These are phyloP conservation scores for Schoenoplectus triqueter DNA, from an alignment of 202 grass and related monocot species.

Conservation along the genomic window DNA sequence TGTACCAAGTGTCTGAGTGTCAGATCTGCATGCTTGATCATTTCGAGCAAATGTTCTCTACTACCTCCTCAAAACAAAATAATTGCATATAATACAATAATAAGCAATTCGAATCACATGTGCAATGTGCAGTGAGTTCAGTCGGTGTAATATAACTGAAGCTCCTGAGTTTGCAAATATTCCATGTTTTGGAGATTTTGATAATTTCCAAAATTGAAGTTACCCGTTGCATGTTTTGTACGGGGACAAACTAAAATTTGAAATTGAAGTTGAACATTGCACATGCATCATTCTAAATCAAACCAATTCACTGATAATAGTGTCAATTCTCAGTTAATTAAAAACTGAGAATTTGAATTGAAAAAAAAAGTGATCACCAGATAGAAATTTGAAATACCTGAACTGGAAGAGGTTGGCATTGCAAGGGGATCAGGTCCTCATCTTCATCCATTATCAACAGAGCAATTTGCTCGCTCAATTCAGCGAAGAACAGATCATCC, in stretches of 20 bases:
- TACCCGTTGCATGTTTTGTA: background rate
- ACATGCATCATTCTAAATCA: background rate
- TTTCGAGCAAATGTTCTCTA: background rate
- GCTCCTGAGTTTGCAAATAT: background rate
- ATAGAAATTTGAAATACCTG: constrained; percentile 31
- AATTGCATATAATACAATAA: background rate
- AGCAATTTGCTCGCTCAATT: constrained; percentile 60
- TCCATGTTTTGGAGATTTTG: background rate
- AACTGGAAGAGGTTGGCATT: constrained; percentile 38
- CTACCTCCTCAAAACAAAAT: background rate
- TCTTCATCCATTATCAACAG: constrained; percentile 57
- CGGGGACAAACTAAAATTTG: background rate
- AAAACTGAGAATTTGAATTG: too few relatives aligned
- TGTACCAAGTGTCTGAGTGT: constrained; percentile 12
- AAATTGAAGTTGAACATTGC: background rate
- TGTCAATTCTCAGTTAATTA: background rate
- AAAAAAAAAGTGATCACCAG: background rate
- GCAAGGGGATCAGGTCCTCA: constrained; percentile 41
- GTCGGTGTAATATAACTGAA: background rate
- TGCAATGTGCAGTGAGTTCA: constrained; percentile 9
- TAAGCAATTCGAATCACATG: background rate
- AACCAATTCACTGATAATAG: background rate
- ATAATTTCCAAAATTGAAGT: constrained; percentile 12
- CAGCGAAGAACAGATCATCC: constrained; percentile 54
- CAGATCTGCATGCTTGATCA: constrained; percentile 16